Base-by-base conservation (phyloP, 2,329 filamentous ascomycete species). In the Verticillium tricorpus region DNA sequence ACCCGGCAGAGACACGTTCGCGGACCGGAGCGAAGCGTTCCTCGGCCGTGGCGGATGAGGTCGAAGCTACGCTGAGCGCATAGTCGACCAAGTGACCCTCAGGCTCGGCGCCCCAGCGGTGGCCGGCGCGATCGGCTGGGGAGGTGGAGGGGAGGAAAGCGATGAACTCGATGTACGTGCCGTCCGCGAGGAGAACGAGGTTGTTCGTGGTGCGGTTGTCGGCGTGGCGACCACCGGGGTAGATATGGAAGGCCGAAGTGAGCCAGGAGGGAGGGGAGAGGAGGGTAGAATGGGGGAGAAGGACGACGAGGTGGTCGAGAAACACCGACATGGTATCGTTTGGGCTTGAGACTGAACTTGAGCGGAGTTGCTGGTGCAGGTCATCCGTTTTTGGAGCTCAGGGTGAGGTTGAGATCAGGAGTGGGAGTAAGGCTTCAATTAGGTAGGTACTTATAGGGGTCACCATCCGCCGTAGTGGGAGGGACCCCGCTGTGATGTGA, bases 151-250 rank as follows among this genome's bases (percentile, higher is more conserved):
- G 35, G 57, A 85, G 75, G 69, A 89, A 90, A 45, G 85, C 82
- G 63, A 89, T 87, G 58, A 90, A 75, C 69, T 91, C 88, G 60
- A 91, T 76, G 73, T 90, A 90, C 25, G 81, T 82, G 34, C 88
- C 88, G 66, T 90, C 87, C 31, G 77, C 68, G 63, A 91, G 82
- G 15, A 88, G 73, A 22, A 89, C 81, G 19, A 90, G 81, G 54
- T 81, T 82, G 73, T 90, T 90, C 63, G 80, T 82, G 1, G 82
- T 90, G 66, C 76, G 77, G 15, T 82, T 82, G 64, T 87, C 87
- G 9, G 85, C 82, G 67, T 90, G 87, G 17, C 74, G 77, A 39
- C 88, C 88, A 60, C 88, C 88, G 2, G 83, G 78, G 35, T 82
- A 80, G 60, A 90, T 73, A 57, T 79, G 82, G 73, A 90, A 88